phyloP scores from a whole-genome alignment of 2,329 filamentous ascomycete genomes.

The Plenodomus biglobosus region DNA sequence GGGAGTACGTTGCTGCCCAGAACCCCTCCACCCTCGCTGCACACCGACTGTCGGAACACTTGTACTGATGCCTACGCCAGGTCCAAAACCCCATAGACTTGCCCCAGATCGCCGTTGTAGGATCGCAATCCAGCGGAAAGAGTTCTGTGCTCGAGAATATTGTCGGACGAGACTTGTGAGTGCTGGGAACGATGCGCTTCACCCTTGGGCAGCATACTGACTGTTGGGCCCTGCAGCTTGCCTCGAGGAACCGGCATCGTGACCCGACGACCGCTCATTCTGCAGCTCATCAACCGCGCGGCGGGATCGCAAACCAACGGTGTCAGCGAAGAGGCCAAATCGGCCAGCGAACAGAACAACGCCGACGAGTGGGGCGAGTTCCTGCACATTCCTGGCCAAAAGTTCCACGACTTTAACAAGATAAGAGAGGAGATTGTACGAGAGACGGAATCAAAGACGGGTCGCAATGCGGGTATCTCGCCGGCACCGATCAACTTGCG shows the following conservation, averaged over 20 bases:
- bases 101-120: conserved; percentile 96
- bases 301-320: conserved; percentile 68
- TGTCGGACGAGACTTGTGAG: conserved; percentile 97
- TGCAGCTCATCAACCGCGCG: conserved; percentile 92
- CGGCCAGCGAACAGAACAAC: conserved; percentile 85
- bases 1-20: conserved; percentile 60
- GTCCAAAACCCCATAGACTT: conserved; percentile 99
- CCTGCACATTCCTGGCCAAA: conserved; percentile 93
- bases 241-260: conserved; percentile 98
- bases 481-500: conserved; percentile 95
- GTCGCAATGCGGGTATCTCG: conserved; percentile 93
- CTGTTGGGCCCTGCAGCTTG: conserved; percentile 60
- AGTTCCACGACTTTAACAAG: conserved; percentile 97
- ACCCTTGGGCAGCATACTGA: conserved; percentile 27
- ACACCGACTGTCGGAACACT: conserved; percentile 10
- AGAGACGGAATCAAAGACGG: conserved; percentile 96
- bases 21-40: conserved; percentile 1
- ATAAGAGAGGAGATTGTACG: conserved; percentile 96
- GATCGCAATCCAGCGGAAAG: conserved; percentile 98
- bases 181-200: conserved; percentile 22
- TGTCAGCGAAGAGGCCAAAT: conserved; percentile 61
- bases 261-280: conserved; percentile 89
- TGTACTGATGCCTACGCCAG: conserved; percentile 48
- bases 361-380: conserved; percentile 98
- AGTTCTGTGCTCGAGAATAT: conserved; percentile 99